Conservation (phyloP, 2,329 filamentous ascomycete species). For the Raffaelea ambrosiae region DNA sequence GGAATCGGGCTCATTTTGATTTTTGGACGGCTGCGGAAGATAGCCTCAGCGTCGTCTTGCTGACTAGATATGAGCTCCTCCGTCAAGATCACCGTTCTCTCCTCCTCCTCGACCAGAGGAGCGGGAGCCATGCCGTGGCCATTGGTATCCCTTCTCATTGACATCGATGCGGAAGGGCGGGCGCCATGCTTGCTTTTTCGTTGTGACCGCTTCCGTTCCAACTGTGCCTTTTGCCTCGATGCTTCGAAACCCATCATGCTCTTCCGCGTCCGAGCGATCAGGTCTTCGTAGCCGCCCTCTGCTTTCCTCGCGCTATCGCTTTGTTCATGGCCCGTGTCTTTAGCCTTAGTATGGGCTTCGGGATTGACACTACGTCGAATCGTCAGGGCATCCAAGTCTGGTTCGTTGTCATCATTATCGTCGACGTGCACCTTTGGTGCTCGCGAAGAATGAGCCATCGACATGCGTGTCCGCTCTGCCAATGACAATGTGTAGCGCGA, state of each 20-base stretch:
- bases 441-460: constrained; percentile 58
- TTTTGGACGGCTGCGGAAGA: constrained; percentile 78
- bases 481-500: constrained; percentile 53
- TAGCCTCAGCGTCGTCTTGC: constrained; percentile 68
- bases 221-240: constrained; percentile 50
- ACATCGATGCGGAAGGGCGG: constrained; percentile 1
- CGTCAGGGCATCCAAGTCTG: neutral
- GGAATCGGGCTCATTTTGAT: constrained; percentile 66
- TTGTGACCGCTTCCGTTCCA: constrained; percentile 45
- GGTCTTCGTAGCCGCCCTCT: constrained; percentile 39
- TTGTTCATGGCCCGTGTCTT: neutral
- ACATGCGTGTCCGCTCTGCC: constrained; percentile 71
- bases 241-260: constrained; percentile 57
- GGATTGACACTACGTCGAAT: neutral
- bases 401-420: constrained; percentile 15
- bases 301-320: too few relatives aligned
- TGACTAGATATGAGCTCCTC: constrained; percentile 58
- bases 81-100: constrained; percentile 39
- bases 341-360: constrained; percentile 11
- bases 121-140: constrained; percentile 30
- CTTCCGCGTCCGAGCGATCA: constrained; percentile 48
- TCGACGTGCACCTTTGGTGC: constrained; percentile 14
- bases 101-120: constrained; percentile 34
- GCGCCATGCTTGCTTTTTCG: constrained; percentile 22
- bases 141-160: constrained; percentile 5